Percentiles rank a stretch among this genome's conserved stretches.
Evolutionary conservation across 345 rosid species (phyloP).

Genomic region (Toxicodendron radicans): DNA sequence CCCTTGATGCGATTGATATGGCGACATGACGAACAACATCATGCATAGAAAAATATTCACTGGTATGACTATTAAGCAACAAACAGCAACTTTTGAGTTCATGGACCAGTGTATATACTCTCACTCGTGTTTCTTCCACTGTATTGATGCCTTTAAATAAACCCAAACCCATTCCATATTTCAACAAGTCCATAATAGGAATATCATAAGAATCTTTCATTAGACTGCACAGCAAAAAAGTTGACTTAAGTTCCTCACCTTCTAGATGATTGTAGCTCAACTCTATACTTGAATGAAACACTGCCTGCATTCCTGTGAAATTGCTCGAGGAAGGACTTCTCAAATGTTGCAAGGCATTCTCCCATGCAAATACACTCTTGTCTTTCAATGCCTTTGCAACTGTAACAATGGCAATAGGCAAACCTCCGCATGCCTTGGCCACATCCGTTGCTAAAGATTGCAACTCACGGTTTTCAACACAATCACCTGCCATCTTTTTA

Average conservation of each 20-base stretch:
- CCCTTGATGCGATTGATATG: slow-evolving; percentile 12
- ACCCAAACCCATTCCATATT: slow-evolving; percentile 20
- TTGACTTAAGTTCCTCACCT: slow-evolving; percentile 24
- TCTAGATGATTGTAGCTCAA: slow-evolving; percentile 27
- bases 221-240: slow-evolving; percentile 32
- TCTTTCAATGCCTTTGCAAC: slow-evolving; percentile 26
- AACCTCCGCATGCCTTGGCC: slow-evolving; percentile 26
- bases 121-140: slow-evolving; percentile 16
- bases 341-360: slow-evolving; percentile 18
- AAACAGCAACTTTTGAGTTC: slow-evolving; percentile 30
- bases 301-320: not conserved
- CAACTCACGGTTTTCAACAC: slow-evolving; percentile 1
- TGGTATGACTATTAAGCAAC: slow-evolving; percentile 5
- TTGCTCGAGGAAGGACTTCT: slow-evolving; percentile 6
- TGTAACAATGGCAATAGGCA: slow-evolving; percentile 28
- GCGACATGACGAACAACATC: slow-evolving; percentile 34
- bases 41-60: not conserved
- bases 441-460: slow-evolving; percentile 13
- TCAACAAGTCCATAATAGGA: not conserved
- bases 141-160: slow-evolving; percentile 1
- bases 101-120: slow-evolving; percentile 11
- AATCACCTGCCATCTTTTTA: slow-evolving; percentile 14
- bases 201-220: not conserved
- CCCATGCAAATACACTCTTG: slow-evolving; percentile 17
- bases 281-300: slow-evolving; percentile 14